Evolutionary conservation across 179 eudicot genomes (phyloP).

Genomic region (Nepenthes alata): DNA sequence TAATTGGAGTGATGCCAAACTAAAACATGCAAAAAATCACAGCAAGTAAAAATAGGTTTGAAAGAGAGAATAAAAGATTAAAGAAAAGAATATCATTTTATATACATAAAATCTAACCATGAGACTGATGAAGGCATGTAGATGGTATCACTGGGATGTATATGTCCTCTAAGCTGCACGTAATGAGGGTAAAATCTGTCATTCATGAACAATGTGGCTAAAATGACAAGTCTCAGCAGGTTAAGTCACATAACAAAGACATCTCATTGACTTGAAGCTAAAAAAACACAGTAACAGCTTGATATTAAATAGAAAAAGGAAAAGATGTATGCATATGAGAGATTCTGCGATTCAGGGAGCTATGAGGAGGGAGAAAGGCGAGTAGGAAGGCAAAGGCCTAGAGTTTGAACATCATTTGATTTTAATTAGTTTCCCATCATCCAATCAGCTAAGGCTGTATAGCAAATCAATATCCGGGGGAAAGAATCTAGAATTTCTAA

Average conservation of each 20-base stretch:
- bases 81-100: neutral
- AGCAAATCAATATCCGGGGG: too few relatives aligned
- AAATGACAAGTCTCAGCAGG: neutral
- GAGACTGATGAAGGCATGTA: constrained; percentile 75
- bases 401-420: too few relatives aligned
- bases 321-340: too few relatives aligned
- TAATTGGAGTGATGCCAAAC: constrained; percentile 63
- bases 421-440: too few relatives aligned
- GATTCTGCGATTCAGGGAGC: too few relatives aligned
- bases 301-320: too few relatives aligned
- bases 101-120: constrained; percentile 33
- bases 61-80: neutral
- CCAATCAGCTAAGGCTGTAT: too few relatives aligned
- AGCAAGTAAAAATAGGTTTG: neutral
- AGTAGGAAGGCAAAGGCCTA: too few relatives aligned
- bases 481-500: neutral
- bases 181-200: neutral
- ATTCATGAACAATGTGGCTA: neutral
- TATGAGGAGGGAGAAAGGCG: too few relatives aligned
- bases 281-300: neutral
- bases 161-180: constrained; percentile 58
- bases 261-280: neutral
- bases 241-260: neutral
- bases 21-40: constrained; percentile 19
- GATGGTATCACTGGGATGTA: constrained; percentile 23